Evolutionary conservation across 192 early-diverging fungal species (phyloP).

Genomic region (Linnemannia elongata): DNA sequence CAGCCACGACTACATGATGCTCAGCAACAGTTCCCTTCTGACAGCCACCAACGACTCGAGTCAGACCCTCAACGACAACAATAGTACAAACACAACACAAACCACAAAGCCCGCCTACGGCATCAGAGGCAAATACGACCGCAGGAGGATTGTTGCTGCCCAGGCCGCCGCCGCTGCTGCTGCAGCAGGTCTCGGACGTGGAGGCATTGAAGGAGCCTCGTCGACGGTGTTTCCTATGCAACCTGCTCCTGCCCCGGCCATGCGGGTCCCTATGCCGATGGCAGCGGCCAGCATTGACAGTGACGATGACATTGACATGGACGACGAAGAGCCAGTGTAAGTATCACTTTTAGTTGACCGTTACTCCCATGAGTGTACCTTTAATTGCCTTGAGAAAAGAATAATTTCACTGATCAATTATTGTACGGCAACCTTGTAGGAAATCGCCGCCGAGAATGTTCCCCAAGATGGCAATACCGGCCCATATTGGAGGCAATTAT

Average conservation of each 20-base stretch:
- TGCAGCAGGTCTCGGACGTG: slow-evolving; percentile 58
- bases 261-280: slow-evolving; percentile 42
- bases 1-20: slow-evolving; percentile 49
- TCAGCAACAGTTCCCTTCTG: slow-evolving; percentile 30
- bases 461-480: slow-evolving; percentile 49
- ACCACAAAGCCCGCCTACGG: slow-evolving; percentile 26
- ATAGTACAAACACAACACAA: neutral
- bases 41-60: slow-evolving; percentile 7
- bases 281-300: slow-evolving; percentile 62
- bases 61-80: neutral
- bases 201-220: slow-evolving; percentile 34
- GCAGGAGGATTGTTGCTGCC: slow-evolving; percentile 60
- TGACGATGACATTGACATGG: slow-evolving; percentile 74
- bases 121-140: slow-evolving; percentile 43
- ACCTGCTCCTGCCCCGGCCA: slow-evolving; percentile 33
- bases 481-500: slow-evolving; percentile 48
- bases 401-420: neutral
- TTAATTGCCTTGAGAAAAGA: neutral
- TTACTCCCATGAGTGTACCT: neutral
- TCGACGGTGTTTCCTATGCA: slow-evolving; percentile 33
- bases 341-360: neutral
- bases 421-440: slow-evolving; percentile 21
- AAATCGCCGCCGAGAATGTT: slow-evolving; percentile 53
- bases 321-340: slow-evolving; percentile 71
- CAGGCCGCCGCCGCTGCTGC: slow-evolving; percentile 63